phyloP scores from a whole-genome alignment of 495 filamentous ascomycete species.

The Ascodesmis nigricans region DNA sequence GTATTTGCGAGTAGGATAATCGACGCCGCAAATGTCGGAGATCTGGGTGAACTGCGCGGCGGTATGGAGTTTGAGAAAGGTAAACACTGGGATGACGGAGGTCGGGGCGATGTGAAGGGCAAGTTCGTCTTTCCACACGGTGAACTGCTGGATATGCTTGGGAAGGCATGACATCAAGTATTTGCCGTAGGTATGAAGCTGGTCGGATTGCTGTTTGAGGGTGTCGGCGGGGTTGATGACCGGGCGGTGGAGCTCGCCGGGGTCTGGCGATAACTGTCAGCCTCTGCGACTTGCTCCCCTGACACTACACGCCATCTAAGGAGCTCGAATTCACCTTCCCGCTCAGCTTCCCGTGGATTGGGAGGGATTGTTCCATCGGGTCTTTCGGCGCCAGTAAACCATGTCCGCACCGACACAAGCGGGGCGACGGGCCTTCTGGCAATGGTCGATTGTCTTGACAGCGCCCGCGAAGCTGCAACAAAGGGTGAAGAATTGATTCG shows the following conservation, averaged over 20 bases:
- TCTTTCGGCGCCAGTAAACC: conserved; percentile 15
- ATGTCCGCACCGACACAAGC: conserved; percentile 8
- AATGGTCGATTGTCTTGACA: conserved; percentile 29
- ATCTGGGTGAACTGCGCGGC: conserved; percentile 90
- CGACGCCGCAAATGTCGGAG: conserved; percentile 76
- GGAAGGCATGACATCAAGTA: conserved; percentile 93
- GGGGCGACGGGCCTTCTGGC: conserved; percentile 7
- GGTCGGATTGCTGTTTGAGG: conserved; percentile 59
- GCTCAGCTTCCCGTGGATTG: conserved; percentile 46
- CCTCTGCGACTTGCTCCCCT: background rate
- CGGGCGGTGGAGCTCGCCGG: conserved; percentile 47
- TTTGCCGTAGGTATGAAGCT: conserved; percentile 78
- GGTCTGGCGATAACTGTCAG: conserved; percentile 22
- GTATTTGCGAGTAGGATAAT: conserved; percentile 82
- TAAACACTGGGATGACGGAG: conserved; percentile 73
- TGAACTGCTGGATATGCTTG: conserved; percentile 97
- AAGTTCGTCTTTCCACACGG: conserved; percentile 98
- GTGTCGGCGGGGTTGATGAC: conserved; percentile 80
- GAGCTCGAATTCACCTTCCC: conserved; percentile 31
- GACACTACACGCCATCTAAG: background rate
- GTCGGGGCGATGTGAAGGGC: conserved; percentile 76
- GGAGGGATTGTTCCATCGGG: conserved; percentile 25
- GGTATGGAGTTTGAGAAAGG: conserved; percentile 89
- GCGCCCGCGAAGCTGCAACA: conserved; percentile 6
- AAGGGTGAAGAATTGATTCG: conserved; percentile 10